Evolutionary conservation across 306 rosid genomes (phyloP).

Genomic region (Fragaria ananassa): DNA sequence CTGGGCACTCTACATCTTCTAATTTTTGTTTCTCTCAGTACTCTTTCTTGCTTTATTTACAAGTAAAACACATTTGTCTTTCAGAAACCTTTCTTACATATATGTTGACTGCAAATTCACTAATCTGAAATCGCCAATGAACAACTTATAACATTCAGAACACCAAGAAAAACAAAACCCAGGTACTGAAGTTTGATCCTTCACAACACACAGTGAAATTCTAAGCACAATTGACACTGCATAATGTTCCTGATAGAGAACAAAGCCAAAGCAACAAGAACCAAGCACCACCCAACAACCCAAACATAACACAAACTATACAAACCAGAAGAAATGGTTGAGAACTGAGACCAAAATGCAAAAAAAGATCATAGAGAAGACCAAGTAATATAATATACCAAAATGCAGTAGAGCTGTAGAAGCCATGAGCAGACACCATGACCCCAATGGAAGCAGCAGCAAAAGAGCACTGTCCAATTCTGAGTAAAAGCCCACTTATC

Average conservation of each 20-base stretch:
- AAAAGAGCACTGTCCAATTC: conserved; percentile 39
- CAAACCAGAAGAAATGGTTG: neutral
- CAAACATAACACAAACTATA: neutral
- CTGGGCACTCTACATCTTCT: neutral
- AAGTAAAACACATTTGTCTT: neutral
- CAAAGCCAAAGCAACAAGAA: neutral
- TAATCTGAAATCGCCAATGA: neutral
- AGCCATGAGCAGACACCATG: conserved; percentile 42
- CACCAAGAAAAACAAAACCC: neutral
- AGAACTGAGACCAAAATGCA: neutral
- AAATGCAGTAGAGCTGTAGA: conserved; percentile 46
- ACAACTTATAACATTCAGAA: neutral
- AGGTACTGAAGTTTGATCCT: neutral
- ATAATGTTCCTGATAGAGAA: neutral
- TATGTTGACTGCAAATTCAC: conserved; percentile 2
- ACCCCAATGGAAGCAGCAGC: conserved; percentile 44
- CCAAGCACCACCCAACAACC: neutral
- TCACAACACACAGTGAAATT: neutral
- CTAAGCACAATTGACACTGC: neutral
- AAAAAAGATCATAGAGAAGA: neutral
- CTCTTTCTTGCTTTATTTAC: neutral
- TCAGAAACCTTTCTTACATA: neutral
- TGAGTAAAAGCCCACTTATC: conserved; percentile 35
- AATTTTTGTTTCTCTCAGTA: neutral
- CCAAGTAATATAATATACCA: conserved; percentile 19